Evolutionary conservation across 176 grass and related monocot genomes (phyloP), one percentile per base, ranked within the genome.

Genomic region (Ampelocalamus luodianensis): DNA sequence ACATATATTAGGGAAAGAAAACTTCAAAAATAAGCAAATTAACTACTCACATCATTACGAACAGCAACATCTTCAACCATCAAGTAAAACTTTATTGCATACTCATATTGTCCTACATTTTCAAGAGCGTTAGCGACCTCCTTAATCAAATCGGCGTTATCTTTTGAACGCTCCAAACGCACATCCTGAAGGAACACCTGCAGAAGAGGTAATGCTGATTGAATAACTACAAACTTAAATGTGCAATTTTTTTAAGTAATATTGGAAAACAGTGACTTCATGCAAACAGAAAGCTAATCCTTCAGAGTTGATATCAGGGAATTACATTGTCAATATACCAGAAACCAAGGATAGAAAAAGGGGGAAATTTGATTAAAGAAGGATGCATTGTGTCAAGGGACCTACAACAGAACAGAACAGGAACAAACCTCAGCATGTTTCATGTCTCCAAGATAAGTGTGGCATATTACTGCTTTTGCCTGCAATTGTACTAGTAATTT

Each of bases 361-460:
- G 23, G 26, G 42, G 10, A 51, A 34, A 34, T 63, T 61, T 12
- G 5, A 80, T 39, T 26, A 65, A 72, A 69, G 37, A 73, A 65
- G 59, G 8, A 81, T 74, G 59, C 16, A 38, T 56, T 53, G 10
- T 80, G 38, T 67, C 56, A 73, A 38, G 61, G 24, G 46, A 45
- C 22, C 50, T 58, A 58, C 44, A 81, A 29, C 32, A 82, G 36
- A 78, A 63, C 29, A 44, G 32, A 16, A 32, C 32, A 50, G 71
- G 55, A 89, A 78, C 85, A 86, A 85, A 94, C 94, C 96, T 98
- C 91, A 79, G 89, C 85, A 90, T 92, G 43, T 68, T 85, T 77
- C 93, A 95, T 87, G n/a, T 98, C 86, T 83, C 96, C 96, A 54
- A 92, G 77, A 90, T 89, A 69, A 74, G 96, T 93, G 51, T 85